phyloP scores from a whole-genome alignment of 23 red algal genomes.

The Gracilaria gracilis region DNA sequence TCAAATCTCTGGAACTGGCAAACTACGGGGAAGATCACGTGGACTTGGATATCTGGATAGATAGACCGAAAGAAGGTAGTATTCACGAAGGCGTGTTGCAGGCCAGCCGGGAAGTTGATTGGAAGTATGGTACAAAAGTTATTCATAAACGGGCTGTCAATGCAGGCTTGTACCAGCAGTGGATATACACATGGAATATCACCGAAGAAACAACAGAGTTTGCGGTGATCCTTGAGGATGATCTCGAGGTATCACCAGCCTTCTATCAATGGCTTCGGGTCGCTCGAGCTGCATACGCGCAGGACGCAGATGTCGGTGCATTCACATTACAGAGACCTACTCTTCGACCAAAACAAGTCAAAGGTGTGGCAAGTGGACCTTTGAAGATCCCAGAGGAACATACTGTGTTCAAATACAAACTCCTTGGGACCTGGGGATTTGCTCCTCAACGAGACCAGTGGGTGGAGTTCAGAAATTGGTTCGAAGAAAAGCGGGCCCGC shows the following conservation, averaged over 20 bases:
- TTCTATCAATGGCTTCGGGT: conserved; percentile 75
- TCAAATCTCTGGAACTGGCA: conserved; percentile 52
- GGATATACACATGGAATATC: conserved; percentile 81
- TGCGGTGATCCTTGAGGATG: conserved; percentile 83
- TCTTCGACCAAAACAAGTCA: conserved; percentile 62
- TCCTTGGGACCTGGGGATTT: conserved; percentile 87
- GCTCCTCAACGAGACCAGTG: conserved; percentile 68
- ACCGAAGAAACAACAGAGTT: conserved; percentile 66
- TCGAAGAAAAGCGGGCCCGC: conserved; percentile 25
- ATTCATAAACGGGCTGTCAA: conserved; percentile 67
- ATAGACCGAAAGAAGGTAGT: conserved; percentile 42
- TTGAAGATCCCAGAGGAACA: conserved; percentile 46
- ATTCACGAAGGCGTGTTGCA: conserved; percentile 52
- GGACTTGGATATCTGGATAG: conserved; percentile 81
- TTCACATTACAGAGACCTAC: conserved; percentile 75
- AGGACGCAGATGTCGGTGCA: conserved; percentile 65
- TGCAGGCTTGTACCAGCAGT: conserved; percentile 73
- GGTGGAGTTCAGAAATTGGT: conserved; percentile 76
- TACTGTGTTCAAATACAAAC: conserved; percentile 66
- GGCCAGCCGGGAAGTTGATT: conserved; percentile 41
- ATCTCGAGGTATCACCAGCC: conserved; percentile 77
- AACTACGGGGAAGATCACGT: conserved; percentile 72
- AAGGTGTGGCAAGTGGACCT: conserved; percentile 53
- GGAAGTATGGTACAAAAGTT: conserved; percentile 62
- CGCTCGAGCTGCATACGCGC: conserved; percentile 69